Evolutionary conservation across 805 yeast species (phyloP).

Genomic region (Tetrapisispora taiwanensis): DNA sequence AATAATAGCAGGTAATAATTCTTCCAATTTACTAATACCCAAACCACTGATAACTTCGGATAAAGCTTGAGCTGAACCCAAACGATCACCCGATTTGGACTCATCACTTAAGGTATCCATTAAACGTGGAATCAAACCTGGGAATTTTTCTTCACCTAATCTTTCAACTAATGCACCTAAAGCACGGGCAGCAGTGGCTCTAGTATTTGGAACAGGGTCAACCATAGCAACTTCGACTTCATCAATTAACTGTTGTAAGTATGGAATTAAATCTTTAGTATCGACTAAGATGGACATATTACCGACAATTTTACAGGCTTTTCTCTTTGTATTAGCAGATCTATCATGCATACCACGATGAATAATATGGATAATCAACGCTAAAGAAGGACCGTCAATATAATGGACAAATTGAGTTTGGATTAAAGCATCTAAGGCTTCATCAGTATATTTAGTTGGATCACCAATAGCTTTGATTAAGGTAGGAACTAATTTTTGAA

Average conservation of each 20-base stretch:
- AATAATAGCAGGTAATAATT: conserved; percentile 71
- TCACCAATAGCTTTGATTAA: conserved; percentile 90
- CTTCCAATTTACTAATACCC: conserved; percentile 81
- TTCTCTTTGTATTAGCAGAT: conserved; percentile 84
- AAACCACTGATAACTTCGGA: conserved; percentile 90
- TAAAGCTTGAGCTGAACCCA: conserved; percentile 95
- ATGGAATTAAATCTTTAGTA: conserved; percentile 73
- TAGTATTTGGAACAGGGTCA: conserved; percentile 93
- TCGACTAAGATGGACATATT: conserved; percentile 96
- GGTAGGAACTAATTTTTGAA: conserved; percentile 79
- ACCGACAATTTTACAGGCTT: conserved; percentile 96
- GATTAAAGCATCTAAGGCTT: conserved; percentile 74
- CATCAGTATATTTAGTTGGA: conserved; percentile 83
- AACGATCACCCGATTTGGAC: conserved; percentile 73
- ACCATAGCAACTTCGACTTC: conserved; percentile 93
- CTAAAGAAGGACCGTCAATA: conserved; percentile 95
- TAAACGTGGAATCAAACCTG: conserved; percentile 75
- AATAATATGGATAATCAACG: conserved; percentile 86
- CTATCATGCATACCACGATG: conserved; percentile 93
- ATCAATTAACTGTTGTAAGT: conserved; percentile 62
- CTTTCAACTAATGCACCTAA: conserved; percentile 93
- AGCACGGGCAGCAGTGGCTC: conserved; percentile 97
- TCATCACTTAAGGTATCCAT: conserved; percentile 69
- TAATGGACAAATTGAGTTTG: conserved; percentile 93
- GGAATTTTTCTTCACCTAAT: conserved; percentile 92